Base-by-base conservation (phyloP, 2,329 filamentous ascomycete species). In the Byssothecium circinans region DNA sequence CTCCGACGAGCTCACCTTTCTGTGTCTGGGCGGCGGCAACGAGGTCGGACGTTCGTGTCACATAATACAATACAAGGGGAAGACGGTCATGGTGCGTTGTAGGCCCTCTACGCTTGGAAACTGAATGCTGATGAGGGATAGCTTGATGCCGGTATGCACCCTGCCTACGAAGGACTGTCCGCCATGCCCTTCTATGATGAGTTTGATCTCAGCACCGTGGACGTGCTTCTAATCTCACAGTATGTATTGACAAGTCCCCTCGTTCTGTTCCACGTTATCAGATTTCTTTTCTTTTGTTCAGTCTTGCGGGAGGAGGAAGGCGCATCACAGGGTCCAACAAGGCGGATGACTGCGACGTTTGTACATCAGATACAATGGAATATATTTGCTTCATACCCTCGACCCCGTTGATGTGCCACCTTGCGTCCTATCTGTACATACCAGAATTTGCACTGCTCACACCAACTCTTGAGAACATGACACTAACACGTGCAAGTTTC, bases 1-100 rank as follows among this genome's bases (percentile, higher is more conserved):
- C 4, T 84, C 91, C 1, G 94, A 99, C 68, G 91, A 97, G 77
- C 82, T 99, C 49, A 88, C 91, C 76, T 99, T 99, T 65, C 81
- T 96, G 45, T 95, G 90, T 63, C 78, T 99, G 30, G 94, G 94
- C 52, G 94, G 94, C 52, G 94, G 94, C 59, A 97, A 96, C 71
- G 94, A 99, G 74, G 94, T 99, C 53, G 94, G 94, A 44, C 82
- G 94, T 57, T 97, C 94, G 57, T 97, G 94, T 72, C 94, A 99
- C 70, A 96, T 99, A 61, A 85, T 99, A 50, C 91, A 97, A 67
- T 99, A 99, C 81, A 99, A 97, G 75, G 94, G 94, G 53, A 99
- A 99, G 74, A 97, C 92, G 5, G 90, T 99, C 59, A 99, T 99
- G 94, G 91, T 95, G 77, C 60, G 83, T 69, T 19, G 43, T 2